Evolutionary conservation across 1,139 yeast species (phyloP), one percentile per base, ranked within the genome.

Genomic region (Lipomyces yarrowii): DNA sequence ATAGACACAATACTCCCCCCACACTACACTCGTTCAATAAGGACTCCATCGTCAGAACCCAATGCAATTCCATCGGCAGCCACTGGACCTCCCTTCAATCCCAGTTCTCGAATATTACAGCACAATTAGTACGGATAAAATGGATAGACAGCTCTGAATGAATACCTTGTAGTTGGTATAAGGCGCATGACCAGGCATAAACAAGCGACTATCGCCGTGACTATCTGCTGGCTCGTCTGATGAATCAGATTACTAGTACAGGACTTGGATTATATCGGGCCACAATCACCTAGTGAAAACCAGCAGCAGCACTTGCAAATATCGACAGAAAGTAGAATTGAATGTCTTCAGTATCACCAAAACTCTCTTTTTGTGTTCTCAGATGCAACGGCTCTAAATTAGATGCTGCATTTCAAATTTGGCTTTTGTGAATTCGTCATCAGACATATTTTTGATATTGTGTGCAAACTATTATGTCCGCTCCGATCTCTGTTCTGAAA

Each of bases 211-310:
- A 7, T n/a, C 21, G 46, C 37, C 13, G 30, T 10, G 39, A 46
- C 39, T n/a, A 30, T 42, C 63, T 10, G 56, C 67, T 13, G 69
- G 72, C 15, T 26, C 62, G 1, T n/a, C n/a, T n/a, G 37, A 46
- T 7, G 63, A 60, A 15, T 69, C 53, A 35, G 3, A 63, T 64
- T 10, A 33, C 26, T 21, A 18, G 91, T 0, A 74, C 80, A 2
- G 90, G 92, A 0, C 87, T 77, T 73, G 93, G 93, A 0, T 77
- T 88, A 4, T 82, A 86, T 67, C 21, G 4, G 30, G 30, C 63
- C 78, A 61, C 77, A 76, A 0, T 71, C 71, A 15, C 59, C 70
- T 55, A 26, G 66, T 64, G 64, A 71, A 53, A 62, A 62, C 58
- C 61, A 68, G 33, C 15, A 2, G 61, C 32, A 6, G 39, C 42